Base-by-base conservation (phyloP, 208 protist species). In the Vickermania spadyakhi region DNA sequence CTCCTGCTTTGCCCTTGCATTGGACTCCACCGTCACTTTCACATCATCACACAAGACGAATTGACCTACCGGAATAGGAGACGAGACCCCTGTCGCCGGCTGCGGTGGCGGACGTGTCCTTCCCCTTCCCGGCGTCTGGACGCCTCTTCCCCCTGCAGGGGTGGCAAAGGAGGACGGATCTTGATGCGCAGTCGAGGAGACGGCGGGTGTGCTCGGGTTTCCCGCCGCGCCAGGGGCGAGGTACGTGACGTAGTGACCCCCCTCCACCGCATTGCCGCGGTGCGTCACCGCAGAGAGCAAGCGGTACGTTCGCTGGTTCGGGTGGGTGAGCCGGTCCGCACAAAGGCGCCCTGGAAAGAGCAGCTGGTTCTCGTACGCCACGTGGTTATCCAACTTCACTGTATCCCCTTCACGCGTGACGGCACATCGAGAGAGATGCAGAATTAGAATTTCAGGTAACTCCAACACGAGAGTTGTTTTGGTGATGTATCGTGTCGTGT, bases 161-260 rank as follows among this genome's bases (percentile, higher is more conserved):
- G 36, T 45, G 7, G 36, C 36, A 45, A 7, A 45, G 11, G 36
- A 45, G 36, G 7, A n/a, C 36, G 36, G 36, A 45, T 45, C 36
- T 11, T 22, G 5, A 55, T 28, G 21, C 51, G 13, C 51, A 22
- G 51, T 23, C 13, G n/a, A 28, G 26, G 11, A 18, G 5, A 11
- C 51, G 25, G 11, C 31, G 2, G 31, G 3, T 21, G n/a, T 61
- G n/a, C 25, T 51, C 23, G 23, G 36, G 14, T 45, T 42, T 2
- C 13, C 70, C 1, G 81, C 77, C 0, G 66, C 77, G 70, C 80
- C 64, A 22, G 69, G 56, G 13, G 64, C 59, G 13, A 94, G 55
- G 64, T 89, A 92, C 3, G 82, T 76, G 23, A 91, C 80, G 63
- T 94, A 94, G 68, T 94, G 88, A 1, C 88, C 88, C 11, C 69